These are phyloP conservation scores for Backusella westeae DNA, from an alignment of 192 early-diverging fungal genomes.

Conservation along the genomic window DNA sequence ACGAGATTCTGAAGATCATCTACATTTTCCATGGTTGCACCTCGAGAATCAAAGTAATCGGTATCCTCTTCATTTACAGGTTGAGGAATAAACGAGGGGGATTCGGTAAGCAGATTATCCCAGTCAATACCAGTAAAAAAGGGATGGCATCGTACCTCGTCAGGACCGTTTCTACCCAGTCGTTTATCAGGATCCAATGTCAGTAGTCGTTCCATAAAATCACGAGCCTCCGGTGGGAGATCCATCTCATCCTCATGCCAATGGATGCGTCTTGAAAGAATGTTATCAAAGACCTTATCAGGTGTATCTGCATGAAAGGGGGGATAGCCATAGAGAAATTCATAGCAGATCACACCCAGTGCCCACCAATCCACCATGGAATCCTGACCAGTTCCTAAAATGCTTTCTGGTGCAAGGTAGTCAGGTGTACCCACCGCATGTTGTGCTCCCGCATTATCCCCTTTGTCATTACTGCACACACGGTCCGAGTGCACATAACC, in stretches of 20 bases:
- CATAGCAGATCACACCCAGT: slow-evolving; percentile 84
- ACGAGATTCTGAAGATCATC: slow-evolving; percentile 39
- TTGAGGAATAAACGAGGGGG: slow-evolving; percentile 84
- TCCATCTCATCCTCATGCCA: slow-evolving; percentile 73
- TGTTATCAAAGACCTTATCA: slow-evolving; percentile 82
- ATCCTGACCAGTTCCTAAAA: slow-evolving; percentile 81
- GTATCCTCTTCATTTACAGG: slow-evolving; percentile 79
- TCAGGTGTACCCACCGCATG: slow-evolving; percentile 79
- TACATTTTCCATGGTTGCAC: slow-evolving; percentile 57
- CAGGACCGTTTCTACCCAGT: slow-evolving; percentile 69
- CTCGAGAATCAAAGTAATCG: slow-evolving; percentile 91
- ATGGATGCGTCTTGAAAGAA: slow-evolving; percentile 70
- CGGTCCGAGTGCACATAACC: slow-evolving; percentile 2
- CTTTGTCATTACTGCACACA: neutral
- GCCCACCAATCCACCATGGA: slow-evolving; percentile 92
- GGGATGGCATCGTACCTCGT: slow-evolving; percentile 74
- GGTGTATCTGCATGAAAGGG: slow-evolving; percentile 81
- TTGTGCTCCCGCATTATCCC: neutral
- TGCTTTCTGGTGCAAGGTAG: slow-evolving; percentile 85
- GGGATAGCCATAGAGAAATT: slow-evolving; percentile 80
- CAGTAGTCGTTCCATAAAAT: slow-evolving; percentile 79
- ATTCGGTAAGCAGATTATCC: slow-evolving; percentile 55
- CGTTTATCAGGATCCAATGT: slow-evolving; percentile 60
- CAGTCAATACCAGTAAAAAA: slow-evolving; percentile 78
- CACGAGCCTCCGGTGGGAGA: slow-evolving; percentile 67